These are phyloP conservation scores for Halophytophthora polymorphica DNA, from an alignment of 352 stramenopile species.

Conservation along the genomic window DNA sequence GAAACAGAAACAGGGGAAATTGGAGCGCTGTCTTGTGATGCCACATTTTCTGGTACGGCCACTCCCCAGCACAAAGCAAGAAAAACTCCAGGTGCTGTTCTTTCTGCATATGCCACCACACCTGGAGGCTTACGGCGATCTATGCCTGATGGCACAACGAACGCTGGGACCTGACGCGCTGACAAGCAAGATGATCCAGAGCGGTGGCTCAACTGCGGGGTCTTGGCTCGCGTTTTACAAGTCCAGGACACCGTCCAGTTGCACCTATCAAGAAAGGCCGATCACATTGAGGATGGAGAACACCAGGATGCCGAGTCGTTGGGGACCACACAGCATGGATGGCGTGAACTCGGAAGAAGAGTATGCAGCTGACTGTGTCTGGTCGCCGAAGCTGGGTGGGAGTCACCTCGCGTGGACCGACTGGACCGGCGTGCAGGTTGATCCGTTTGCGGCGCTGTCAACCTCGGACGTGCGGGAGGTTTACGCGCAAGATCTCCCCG, in stretches of 20 bases:
- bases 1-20: too few relatives aligned
- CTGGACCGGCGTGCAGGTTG: constrained; percentile 3
- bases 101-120: constrained; percentile 26
- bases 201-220: background rate
- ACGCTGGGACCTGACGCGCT: constrained; percentile 5
- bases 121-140: constrained; percentile 15
- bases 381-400: constrained; percentile 13
- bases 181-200: background rate
- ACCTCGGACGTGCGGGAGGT: constrained; percentile 1
- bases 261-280: background rate
- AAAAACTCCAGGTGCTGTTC: constrained; percentile 25
- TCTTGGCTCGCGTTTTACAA: background rate
- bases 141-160: constrained; percentile 21
- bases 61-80: constrained; percentile 7
- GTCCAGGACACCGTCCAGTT: background rate
- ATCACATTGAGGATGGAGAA: background rate
- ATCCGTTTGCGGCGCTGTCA: constrained; percentile 23
- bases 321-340: constrained; percentile 19
- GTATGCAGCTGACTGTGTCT: constrained; percentile 20
- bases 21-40: constrained; percentile 2
- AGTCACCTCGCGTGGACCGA: constrained; percentile 16
- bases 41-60: constrained; percentile 22
- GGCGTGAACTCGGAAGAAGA: constrained; percentile 9
- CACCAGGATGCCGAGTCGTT: background rate
- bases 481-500: constrained; percentile 25